Evolutionary conservation across 495 filamentous ascomycete genomes (phyloP), one percentile per base, ranked within the genome.

Genomic region (Penicillium canariense): DNA sequence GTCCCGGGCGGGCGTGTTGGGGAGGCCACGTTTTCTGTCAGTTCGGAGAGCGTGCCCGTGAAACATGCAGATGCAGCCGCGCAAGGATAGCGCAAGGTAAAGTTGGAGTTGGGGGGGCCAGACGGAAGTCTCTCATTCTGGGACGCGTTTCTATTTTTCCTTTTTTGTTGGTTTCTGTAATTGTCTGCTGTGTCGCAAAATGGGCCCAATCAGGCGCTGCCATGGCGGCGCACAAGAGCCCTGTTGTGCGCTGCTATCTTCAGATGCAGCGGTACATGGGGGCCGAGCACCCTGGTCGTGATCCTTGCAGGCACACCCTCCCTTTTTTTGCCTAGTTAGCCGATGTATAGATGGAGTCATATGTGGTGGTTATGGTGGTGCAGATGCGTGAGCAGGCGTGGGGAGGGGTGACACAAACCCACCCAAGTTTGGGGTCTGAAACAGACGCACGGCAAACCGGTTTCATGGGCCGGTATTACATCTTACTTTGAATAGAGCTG

Each of bases 21-120:
- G 36, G 25, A 7, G 28, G 53, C 51, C 47, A 46, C 39, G 51
- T 45, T 54, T 43, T 50, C 32, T 55, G 51, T 40, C 27, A 46
- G 36, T 46, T 40, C 7, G 20, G 17, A n/a, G 25, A 10, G 3
- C 14, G 12, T 46, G 25, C 15, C 6, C 14, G 12, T 46, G 25
- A 30, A n/a, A 46, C 15, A 46, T 18, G 43, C 42, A 28, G 15
- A 46, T 18, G 43, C 42, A 28, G 15, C 5, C 2, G 23, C 10
- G 23, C 25, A 17, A 30, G 25, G 25, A 46, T 18, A n/a, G n/a
- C n/a, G n/a, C n/a, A 17, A 9, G 38, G 20, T 7, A 12, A n/a
- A n/a, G n/a, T n/a, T n/a, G n/a, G n/a, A n/a, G n/a, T n/a, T n/a
- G n/a, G n/a, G n/a, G n/a, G n/a, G n/a, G n/a, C n/a, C n/a, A n/a